Evolutionary conservation across 768 basidiomycete species (phyloP), one percentile per base, ranked within the genome.

Genomic region (Boletus subcaerulescens): DNA sequence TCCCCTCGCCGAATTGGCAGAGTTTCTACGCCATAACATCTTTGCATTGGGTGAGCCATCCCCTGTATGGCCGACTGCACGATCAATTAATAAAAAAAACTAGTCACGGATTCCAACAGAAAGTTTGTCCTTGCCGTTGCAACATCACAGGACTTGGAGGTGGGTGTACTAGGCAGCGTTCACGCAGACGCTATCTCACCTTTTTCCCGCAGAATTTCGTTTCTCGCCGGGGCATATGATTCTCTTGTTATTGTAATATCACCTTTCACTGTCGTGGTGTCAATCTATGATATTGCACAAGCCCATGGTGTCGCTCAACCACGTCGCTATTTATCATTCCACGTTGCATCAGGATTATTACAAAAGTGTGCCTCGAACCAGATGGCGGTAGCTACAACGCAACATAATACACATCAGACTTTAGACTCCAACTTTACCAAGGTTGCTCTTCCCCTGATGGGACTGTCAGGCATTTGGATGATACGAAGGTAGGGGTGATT

Each of bases 41-140:
- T 93, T 93, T 59, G 91, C 90, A 3, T 71, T 93, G 26, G 87
- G 91, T 87, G 49, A 44, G 78, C 64, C 13, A 32, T 45, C n/a
- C n/a, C 43, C 18, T 17, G 35, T 24, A 13, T 43, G 26, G 47
- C 45, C 41, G 39, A 11, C 36, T 11, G 36, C 38, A 18, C n/a
- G 31, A 42, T 42, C 59, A 33, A 65, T 36, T 3, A 0, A 18
- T 39, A 36, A n/a, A 13, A 36, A n/a, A 13, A 35, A 49, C 18
- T 58, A 93, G 94, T 96, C 36, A 95, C 94, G 5, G 94, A 97
- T 70, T 72, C 74, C 44, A 78, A 78, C 48, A 83, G 90, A 53
- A 91, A 92, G 66, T 93, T 93, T 55, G 90, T 93, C 4, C 79
- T 93, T 15, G 91, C 78, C 1, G 84, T 93, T 0, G 91, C 87